Percentiles rank a stretch among this genome's conserved stretches.
These are phyloP conservation scores for Pisolithus marmoratus DNA, from an alignment of 768 basidiomycete species.

Conservation along the genomic window DNA sequence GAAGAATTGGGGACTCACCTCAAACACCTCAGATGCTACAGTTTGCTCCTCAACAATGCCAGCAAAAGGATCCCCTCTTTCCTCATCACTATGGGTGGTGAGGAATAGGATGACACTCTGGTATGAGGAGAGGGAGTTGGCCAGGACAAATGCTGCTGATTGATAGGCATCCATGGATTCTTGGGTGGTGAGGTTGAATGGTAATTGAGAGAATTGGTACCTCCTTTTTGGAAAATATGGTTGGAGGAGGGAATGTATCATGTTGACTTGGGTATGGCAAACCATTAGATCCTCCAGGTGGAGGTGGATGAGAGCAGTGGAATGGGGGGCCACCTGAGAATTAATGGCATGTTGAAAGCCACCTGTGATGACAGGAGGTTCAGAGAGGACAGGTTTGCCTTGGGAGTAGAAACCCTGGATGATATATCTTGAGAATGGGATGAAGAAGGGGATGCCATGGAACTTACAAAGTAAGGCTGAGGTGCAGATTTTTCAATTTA, in stretches of 20 bases:
- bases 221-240: neutral
- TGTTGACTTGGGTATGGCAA: neutral
- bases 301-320: neutral
- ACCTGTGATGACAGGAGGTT: neutral
- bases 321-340: neutral
- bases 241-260: neutral
- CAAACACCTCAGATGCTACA: neutral
- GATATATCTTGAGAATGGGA: no score
- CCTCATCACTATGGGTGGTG: neutral
- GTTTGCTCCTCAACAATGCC: neutral
- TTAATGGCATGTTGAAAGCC: neutral
- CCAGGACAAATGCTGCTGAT: neutral
- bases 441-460: no score
- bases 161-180: neutral
- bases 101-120: neutral
- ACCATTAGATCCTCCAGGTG: neutral
- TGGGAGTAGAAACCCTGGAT: neutral
- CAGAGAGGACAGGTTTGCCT: neutral
- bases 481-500: no score
- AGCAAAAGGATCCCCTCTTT: neutral
- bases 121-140: neutral
- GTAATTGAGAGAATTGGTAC: neutral
- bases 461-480: no score
- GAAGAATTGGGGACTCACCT: neutral
- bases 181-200: neutral